A percentile compares a stretch with the other conserved stretches of the same genome.
phyloP scores from a whole-genome alignment of 306 rosid species.

The Dryas alaskensis region DNA sequence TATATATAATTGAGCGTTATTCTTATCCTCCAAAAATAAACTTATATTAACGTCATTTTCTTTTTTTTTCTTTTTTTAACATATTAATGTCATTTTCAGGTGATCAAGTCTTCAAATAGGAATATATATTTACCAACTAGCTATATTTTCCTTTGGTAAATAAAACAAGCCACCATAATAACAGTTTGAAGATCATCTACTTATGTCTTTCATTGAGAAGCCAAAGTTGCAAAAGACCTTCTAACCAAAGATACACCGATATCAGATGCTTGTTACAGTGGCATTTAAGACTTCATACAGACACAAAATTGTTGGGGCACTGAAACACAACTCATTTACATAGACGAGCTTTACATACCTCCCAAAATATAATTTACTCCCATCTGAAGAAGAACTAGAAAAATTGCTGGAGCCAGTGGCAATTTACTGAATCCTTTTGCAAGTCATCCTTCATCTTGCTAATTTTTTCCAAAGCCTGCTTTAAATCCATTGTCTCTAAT shows the following conservation, averaged over 20 bases:
- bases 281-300: not conserved
- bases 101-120: too few species aligned
- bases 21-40: too few species aligned
- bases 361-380: constrained; percentile 22
- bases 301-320: constrained; percentile 17
- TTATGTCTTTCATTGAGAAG: not conserved
- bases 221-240: not conserved
- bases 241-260: not conserved
- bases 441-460: constrained; percentile 58
- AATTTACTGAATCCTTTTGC: constrained; percentile 66
- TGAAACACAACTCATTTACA: constrained; percentile 22
- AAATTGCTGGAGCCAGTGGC: constrained; percentile 74
- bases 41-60: too few species aligned
- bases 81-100: too few species aligned
- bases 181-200: too few species aligned
- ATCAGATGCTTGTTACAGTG: not conserved
- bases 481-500: constrained; percentile 64
- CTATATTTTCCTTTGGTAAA: too few species aligned
- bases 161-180: too few species aligned
- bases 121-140: too few species aligned
- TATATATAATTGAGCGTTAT: too few species aligned
- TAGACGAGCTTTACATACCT: constrained; percentile 30
- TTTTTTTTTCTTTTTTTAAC: too few species aligned
- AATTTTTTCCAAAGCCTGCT: constrained; percentile 57
- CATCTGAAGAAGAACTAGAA: constrained; percentile 33